Conservation (phyloP, 305 asterid genomes). For the Lippia alba region DNA sequence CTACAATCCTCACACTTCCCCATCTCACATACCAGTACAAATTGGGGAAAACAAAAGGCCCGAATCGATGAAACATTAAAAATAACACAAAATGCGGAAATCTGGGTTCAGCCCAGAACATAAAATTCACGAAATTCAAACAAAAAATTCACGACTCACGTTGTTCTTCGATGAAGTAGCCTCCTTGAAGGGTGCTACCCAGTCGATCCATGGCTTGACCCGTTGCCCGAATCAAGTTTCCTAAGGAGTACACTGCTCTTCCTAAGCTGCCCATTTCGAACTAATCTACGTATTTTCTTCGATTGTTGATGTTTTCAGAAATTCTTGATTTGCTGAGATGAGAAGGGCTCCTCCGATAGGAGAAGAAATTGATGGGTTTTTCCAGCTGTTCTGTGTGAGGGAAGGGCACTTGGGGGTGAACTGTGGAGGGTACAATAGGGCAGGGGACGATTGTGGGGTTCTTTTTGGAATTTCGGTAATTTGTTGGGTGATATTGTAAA, state of each 20-base stretch:
- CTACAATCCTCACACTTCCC: background rate
- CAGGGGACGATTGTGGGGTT: conserved; percentile 8
- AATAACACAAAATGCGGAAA: conserved; percentile 22
- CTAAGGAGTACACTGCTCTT: conserved; percentile 72
- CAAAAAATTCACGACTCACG: conserved; percentile 36
- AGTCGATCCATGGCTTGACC: conserved; percentile 92
- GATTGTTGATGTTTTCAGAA: conserved; percentile 6
- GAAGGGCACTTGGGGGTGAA: conserved; percentile 8
- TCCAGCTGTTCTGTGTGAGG: conserved; percentile 22
- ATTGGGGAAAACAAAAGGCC: background rate
- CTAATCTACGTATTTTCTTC: background rate
- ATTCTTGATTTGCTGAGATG: conserved; percentile 4
- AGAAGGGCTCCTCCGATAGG: conserved; percentile 20
- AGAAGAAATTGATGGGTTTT: conserved; percentile 11
- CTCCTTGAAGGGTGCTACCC: conserved; percentile 76
- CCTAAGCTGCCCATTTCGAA: conserved; percentile 76
- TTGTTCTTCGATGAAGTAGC: conserved; percentile 62
- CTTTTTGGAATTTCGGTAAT: background rate
- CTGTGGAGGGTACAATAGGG: conserved; percentile 25
- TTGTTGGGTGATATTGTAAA: no score
- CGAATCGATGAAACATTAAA: conserved; percentile 15
- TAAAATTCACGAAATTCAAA: background rate
- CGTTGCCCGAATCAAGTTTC: conserved; percentile 68
- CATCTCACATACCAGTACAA: conserved; percentile 14
- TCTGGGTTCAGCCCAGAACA: conserved; percentile 3